A percentile compares a stretch with the other conserved stretches of the same genome.
These are phyloP conservation scores for Meyerozyma athensensis DNA, from an alignment of 1,139 yeast genomes.

Conservation along the genomic window DNA sequence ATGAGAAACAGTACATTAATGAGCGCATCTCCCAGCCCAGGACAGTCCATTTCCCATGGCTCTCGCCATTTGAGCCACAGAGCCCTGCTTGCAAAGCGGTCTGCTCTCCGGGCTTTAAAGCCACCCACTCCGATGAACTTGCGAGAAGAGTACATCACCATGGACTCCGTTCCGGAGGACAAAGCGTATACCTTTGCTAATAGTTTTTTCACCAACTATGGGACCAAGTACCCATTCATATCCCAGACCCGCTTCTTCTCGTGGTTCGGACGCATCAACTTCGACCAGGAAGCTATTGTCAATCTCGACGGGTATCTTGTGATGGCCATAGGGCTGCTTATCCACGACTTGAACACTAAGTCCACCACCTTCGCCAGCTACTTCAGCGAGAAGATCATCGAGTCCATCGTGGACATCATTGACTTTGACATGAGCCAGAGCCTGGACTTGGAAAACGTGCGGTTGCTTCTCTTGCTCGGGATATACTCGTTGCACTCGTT, in stretches of 20 bases:
- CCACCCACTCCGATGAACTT: slow-evolving; percentile 10
- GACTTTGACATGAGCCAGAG: slow-evolving; percentile 18
- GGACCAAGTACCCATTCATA: slow-evolving; percentile 34
- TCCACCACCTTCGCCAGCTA: slow-evolving; percentile 20
- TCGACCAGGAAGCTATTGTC: slow-evolving; percentile 32
- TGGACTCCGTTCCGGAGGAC: slow-evolving; percentile 25
- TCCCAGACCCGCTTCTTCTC: slow-evolving; percentile 18
- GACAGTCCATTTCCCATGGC: neutral
- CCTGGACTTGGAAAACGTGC: slow-evolving; percentile 19
- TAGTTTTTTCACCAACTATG: slow-evolving; percentile 37
- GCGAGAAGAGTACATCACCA: slow-evolving; percentile 35
- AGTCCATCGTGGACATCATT: slow-evolving; percentile 31
- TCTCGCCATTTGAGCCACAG: neutral
- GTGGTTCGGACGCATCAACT: slow-evolving; percentile 24
- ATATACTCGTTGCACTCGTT: slow-evolving; percentile 28
- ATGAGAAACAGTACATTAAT: no score
- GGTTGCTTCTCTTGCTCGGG: slow-evolving; percentile 26
- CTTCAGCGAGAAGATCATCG: slow-evolving; percentile 31
- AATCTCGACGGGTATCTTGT: slow-evolving; percentile 35
- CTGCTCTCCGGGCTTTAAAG: neutral
- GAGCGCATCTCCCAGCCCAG: no score
- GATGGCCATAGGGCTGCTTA: slow-evolving; percentile 37
- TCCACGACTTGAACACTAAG: slow-evolving; percentile 27
- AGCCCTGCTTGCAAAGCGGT: neutral
- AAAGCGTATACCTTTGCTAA: slow-evolving; percentile 27